phyloP scores from a whole-genome alignment of 306 rosid species.

The Prunus davidiana region DNA sequence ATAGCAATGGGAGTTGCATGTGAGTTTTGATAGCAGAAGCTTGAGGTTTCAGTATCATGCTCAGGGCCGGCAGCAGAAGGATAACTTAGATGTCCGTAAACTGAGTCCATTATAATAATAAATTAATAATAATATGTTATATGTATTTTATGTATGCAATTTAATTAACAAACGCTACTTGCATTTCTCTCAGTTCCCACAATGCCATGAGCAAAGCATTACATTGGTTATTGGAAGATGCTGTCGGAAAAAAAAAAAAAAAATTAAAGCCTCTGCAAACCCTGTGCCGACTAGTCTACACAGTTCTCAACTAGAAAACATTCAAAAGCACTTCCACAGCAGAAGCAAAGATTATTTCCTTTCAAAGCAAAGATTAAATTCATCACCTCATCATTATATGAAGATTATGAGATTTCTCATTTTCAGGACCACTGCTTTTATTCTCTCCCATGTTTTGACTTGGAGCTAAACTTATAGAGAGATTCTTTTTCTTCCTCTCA shows the following conservation, averaged over 20 bases:
- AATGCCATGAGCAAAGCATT: not conserved
- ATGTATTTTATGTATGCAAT: not conserved
- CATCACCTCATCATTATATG: not conserved
- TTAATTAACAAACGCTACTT: not conserved
- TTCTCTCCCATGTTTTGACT: not conserved
- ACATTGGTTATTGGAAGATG: not conserved
- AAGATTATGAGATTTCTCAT: not conserved
- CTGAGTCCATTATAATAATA: not conserved
- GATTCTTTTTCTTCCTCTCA: not conserved
- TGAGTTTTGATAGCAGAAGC: conserved; percentile 6
- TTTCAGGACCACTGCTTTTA: not conserved
- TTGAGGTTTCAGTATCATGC: not conserved
- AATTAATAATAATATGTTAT: too few species aligned
- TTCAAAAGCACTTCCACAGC: too few species aligned
- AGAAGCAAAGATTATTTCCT: not conserved
- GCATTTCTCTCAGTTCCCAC: not conserved
- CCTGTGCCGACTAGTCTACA: not conserved
- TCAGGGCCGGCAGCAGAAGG: conserved; percentile 2
- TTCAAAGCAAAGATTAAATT: not conserved
- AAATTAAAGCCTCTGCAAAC: not conserved
- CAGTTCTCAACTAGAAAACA: not conserved
- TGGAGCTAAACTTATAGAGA: not conserved
- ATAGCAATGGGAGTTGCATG: not conserved
- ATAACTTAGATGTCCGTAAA: not conserved
- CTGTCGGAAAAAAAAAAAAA: not conserved